Conservation (phyloP, 2,329 filamentous ascomycete species). For the Remersonia thermophila region DNA sequence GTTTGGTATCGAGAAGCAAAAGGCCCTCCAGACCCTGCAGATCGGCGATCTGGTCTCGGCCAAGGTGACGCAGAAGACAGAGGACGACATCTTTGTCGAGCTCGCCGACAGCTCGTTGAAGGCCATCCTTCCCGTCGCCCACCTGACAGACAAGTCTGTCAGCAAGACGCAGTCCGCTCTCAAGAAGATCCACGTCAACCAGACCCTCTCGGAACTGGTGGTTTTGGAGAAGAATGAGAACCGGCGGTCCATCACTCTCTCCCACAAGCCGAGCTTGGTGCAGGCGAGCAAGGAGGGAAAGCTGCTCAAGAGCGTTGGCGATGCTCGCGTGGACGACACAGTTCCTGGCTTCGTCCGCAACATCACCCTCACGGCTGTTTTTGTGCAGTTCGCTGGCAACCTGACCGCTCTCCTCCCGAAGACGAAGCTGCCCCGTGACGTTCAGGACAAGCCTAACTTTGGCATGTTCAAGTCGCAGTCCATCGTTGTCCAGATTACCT, state of each 20-base stretch:
- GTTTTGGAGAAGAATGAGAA: constrained; percentile 76
- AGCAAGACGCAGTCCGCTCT: constrained; percentile 66
- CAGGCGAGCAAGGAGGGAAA: constrained; percentile 60
- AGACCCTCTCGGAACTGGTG: constrained; percentile 68
- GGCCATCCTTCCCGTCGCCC: constrained; percentile 62
- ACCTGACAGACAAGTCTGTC: constrained; percentile 72
- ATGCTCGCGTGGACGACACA: constrained; percentile 55
- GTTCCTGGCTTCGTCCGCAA: constrained; percentile 76
- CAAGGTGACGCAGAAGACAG: constrained; percentile 69
- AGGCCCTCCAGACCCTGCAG: constrained; percentile 60
- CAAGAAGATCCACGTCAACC: constrained; percentile 73
- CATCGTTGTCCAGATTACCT: constrained; percentile 57
- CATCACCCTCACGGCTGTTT: constrained; percentile 67
- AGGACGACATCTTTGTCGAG: constrained; percentile 65
- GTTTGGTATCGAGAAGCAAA: constrained; percentile 64
- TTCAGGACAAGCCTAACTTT: constrained; percentile 57
- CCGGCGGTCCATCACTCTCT: constrained; percentile 62
- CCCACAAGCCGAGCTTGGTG: constrained; percentile 72
- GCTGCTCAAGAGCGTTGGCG: constrained; percentile 59
- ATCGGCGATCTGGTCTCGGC: constrained; percentile 66
- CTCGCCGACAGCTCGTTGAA: constrained; percentile 62
- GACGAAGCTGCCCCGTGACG: constrained; percentile 60
- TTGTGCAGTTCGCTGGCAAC: constrained; percentile 74
- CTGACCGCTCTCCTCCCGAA: constrained; percentile 72
- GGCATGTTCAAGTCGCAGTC: constrained; percentile 68